These are phyloP conservation scores for Fraxinus quadrangulata DNA, from an alignment of 257 asterid species.

Conservation along the genomic window DNA sequence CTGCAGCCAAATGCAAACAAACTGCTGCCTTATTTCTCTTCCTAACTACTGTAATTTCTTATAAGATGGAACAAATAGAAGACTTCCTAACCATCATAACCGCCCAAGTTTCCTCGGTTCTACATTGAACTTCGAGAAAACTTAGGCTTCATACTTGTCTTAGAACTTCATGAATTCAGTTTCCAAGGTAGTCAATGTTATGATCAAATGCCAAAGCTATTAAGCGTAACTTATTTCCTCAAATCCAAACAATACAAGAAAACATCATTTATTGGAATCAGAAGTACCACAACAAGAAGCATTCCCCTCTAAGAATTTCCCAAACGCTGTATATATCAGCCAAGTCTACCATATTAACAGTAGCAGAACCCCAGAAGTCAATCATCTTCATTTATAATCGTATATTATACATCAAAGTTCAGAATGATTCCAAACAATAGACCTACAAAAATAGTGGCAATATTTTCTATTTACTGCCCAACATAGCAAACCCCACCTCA, in stretches of 20 bases:
- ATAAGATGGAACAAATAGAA: slow-evolving; percentile 34
- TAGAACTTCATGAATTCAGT: neutral
- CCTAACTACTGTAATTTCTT: neutral
- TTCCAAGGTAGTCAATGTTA: neutral
- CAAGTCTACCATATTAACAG: neutral
- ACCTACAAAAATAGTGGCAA: slow-evolving; percentile 10
- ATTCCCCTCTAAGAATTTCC: neutral
- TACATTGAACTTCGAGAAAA: slow-evolving; percentile 20
- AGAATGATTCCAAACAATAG: slow-evolving; percentile 31
- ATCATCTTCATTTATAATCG: slow-evolving; percentile 23
- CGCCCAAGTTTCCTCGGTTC: slow-evolving; percentile 13
- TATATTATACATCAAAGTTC: slow-evolving; percentile 28
- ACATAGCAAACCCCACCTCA: neutral
- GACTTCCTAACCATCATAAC: slow-evolving; percentile 21
- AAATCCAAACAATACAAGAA: neutral
- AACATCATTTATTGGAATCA: too few relatives aligned
- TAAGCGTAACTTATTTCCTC: neutral
- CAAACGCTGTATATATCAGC: neutral
- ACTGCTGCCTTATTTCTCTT: too few relatives aligned
- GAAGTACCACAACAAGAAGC: too few relatives aligned
- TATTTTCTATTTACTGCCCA: neutral
- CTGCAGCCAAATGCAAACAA: too few relatives aligned
- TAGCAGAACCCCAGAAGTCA: slow-evolving; percentile 3
- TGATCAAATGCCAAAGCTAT: neutral
- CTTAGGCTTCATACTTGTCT: slow-evolving; percentile 1